These are phyloP conservation scores for Anthracocystis panici-leucophaei DNA, from an alignment of 1,284 basidiomycete species.

Conservation along the genomic window DNA sequence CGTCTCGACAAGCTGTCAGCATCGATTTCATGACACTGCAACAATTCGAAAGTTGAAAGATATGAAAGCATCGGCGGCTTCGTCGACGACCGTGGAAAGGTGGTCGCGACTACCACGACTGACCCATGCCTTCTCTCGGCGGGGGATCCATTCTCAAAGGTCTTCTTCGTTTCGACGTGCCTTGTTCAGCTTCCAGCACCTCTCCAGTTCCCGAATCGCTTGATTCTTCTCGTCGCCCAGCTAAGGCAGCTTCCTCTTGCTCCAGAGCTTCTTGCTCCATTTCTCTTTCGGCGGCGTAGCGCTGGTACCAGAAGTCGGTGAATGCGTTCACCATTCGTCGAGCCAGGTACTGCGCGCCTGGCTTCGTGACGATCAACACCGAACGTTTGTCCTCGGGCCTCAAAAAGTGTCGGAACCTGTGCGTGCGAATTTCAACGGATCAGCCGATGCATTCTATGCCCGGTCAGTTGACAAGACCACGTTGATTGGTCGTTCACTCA, in stretches of 20 bases:
- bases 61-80: neutral
- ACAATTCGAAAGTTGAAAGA: neutral
- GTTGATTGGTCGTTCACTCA: neutral
- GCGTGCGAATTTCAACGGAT: neutral
- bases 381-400: neutral
- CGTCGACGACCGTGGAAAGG: neutral
- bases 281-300: constrained; percentile 4
- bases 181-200: neutral
- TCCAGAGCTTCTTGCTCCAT: constrained; percentile 4
- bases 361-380: neutral
- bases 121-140: neutral
- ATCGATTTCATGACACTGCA: neutral
- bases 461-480: neutral
- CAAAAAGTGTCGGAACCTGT: constrained; percentile 17
- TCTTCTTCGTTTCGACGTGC: neutral
- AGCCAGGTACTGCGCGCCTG: constrained; percentile 19
- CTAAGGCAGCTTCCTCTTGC: neutral
- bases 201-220: neutral
- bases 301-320: constrained; percentile 2
- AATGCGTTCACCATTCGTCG: constrained; percentile 27
- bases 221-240: neutral
- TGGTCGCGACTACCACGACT: neutral
- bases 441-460: neutral
- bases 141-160: too few species aligned
- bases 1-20: neutral